A percentile compares a stretch with the other conserved stretches of the same genome.
Conservation (phyloP, 2,329 filamentous ascomycete genomes). For the Colletotrichum aenigma region DNA sequence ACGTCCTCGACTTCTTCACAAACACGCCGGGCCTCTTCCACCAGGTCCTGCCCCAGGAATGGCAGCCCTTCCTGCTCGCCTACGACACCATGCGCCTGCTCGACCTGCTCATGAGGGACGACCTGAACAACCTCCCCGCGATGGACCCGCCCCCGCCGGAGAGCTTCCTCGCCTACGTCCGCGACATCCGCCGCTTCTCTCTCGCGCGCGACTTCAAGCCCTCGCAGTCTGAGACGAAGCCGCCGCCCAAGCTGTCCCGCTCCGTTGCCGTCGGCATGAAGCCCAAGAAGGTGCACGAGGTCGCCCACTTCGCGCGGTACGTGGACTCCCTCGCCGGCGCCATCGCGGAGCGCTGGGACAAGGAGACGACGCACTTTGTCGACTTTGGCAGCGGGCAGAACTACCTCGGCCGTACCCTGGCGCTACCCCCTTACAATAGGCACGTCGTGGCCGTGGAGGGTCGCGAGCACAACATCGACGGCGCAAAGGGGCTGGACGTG, state of each 20-base stretch:
- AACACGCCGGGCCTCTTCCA: slow-evolving; percentile 83
- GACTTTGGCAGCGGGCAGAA: slow-evolving; percentile 98
- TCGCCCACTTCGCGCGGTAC: slow-evolving; percentile 87
- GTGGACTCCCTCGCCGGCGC: slow-evolving; percentile 66
- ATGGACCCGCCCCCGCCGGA: slow-evolving; percentile 43
- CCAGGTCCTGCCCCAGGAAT: slow-evolving; percentile 75
- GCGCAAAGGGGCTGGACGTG: slow-evolving; percentile 85
- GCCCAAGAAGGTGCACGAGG: slow-evolving; percentile 93
- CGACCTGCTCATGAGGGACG: slow-evolving; percentile 80
- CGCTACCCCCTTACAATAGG: slow-evolving; percentile 83
- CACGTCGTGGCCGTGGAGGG: slow-evolving; percentile 92
- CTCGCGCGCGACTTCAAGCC: slow-evolving; percentile 64
- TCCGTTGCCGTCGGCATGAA: slow-evolving; percentile 91
- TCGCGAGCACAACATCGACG: slow-evolving; percentile 82
- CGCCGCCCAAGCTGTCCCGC: slow-evolving; percentile 65
- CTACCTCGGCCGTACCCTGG: slow-evolving; percentile 88
- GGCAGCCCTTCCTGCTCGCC: slow-evolving; percentile 77
- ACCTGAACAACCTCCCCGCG: slow-evolving; percentile 54
- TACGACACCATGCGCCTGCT: slow-evolving; percentile 77
- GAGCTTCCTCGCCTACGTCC: slow-evolving; percentile 74
- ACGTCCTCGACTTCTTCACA: slow-evolving; percentile 96
- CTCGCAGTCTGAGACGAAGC: slow-evolving; percentile 35
- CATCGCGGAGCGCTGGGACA: slow-evolving; percentile 61
- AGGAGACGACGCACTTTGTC: slow-evolving; percentile 81
- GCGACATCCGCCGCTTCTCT: slow-evolving; percentile 70